Conservation (phyloP, 306 rosid genomes). For the Trifolium fragiferum region DNA sequence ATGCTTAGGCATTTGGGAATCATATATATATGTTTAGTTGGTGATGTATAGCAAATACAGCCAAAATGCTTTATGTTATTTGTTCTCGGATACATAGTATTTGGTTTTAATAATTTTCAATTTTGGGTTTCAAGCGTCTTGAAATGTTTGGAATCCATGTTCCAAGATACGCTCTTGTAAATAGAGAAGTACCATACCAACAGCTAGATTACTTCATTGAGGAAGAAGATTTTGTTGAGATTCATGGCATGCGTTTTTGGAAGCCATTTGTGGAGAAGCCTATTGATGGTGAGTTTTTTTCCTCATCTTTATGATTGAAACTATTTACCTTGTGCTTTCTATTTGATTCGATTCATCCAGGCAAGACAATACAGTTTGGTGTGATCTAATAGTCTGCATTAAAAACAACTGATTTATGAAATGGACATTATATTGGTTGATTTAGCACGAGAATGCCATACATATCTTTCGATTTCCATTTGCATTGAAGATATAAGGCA, state of each 20-base stretch:
- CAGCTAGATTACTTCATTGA: constrained; percentile 82
- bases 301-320: constrained; percentile 28
- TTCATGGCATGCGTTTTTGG: constrained; percentile 90
- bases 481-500: neutral
- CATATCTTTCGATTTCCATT: neutral
- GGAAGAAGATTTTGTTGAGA: constrained; percentile 96
- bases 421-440: constrained; percentile 21
- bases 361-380: constrained; percentile 12
- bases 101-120: constrained; percentile 46
- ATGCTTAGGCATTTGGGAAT: constrained; percentile 14
- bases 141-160: constrained; percentile 81
- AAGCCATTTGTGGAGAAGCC: constrained; percentile 99
- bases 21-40: constrained; percentile 16
- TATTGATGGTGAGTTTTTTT: constrained; percentile 72
- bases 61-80: constrained; percentile 34
- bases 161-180: constrained; percentile 94
- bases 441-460: constrained; percentile 20
- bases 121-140: constrained; percentile 69
- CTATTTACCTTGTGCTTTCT: constrained; percentile 25
- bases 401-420: constrained; percentile 12
- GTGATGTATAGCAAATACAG: constrained; percentile 20
- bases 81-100: constrained; percentile 27
- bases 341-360: constrained; percentile 14
- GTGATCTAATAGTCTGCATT: constrained; percentile 35
- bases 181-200: constrained; percentile 81